Conservation (phyloP, 106 monocot species). For the Dendrobium catenatum region DNA sequence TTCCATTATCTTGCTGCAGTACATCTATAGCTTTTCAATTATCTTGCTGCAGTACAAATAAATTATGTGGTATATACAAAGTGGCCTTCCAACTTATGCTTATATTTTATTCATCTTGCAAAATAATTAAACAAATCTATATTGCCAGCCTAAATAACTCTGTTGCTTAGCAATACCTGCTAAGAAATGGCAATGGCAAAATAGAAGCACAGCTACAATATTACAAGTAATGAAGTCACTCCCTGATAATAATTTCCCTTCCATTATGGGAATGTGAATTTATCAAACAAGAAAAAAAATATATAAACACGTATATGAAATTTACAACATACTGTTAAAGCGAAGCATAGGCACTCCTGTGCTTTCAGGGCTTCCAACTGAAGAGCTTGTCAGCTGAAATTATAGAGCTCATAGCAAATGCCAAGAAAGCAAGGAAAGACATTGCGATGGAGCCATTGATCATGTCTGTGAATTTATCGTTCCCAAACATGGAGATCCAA, state of each 20-base stretch:
- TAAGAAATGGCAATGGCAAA: background rate
- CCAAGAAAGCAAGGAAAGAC: conserved; percentile 30
- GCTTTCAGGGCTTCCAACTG: conserved; percentile 3
- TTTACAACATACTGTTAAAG: background rate
- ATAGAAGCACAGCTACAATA: background rate
- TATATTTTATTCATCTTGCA: background rate
- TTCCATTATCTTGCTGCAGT: no score
- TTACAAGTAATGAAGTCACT: no score
- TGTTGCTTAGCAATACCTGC: background rate
- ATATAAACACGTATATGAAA: background rate
- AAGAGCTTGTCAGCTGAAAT: conserved; percentile 23
- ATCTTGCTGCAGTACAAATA: no score
- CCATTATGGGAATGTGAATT: background rate
- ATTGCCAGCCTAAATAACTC: background rate
- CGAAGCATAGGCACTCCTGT: no score
- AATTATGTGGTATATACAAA: no score
- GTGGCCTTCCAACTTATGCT: no score
- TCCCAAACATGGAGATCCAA: conserved; percentile 23
- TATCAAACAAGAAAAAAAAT: background rate
- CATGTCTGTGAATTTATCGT: conserved; percentile 19
- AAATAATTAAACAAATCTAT: background rate
- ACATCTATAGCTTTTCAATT: no score
- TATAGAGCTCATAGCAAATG: conserved; percentile 22
- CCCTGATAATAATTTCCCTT: background rate
- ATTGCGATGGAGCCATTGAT: conserved; percentile 12